Conservation (phyloP, 1,139 yeast genomes). For the Casaregolazyma lundiana region DNA sequence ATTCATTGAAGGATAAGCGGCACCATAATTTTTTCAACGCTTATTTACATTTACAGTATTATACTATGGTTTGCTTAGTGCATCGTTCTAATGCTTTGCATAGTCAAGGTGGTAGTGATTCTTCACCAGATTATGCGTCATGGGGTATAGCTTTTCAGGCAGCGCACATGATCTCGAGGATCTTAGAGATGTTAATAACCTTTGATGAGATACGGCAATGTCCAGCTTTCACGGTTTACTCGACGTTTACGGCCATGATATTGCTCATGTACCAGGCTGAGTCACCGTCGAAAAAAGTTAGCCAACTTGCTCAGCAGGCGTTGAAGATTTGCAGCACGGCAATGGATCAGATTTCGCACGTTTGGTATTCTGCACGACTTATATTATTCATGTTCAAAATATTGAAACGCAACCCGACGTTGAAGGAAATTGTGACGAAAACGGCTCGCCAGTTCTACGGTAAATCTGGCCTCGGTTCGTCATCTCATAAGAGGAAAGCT, state of each 20-base stretch:
- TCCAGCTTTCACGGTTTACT: slow-evolving; percentile 52
- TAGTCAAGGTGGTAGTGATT: slow-evolving; percentile 23
- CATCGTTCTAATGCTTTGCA: slow-evolving; percentile 61
- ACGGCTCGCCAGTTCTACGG: slow-evolving; percentile 22
- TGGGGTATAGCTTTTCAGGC: slow-evolving; percentile 88
- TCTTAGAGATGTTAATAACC: slow-evolving; percentile 54
- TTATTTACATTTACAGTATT: slow-evolving; percentile 65
- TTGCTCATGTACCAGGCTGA: slow-evolving; percentile 74
- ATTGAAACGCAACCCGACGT: slow-evolving; percentile 26
- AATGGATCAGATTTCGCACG: slow-evolving; percentile 48
- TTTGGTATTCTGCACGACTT: slow-evolving; percentile 39
- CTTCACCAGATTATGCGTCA: slow-evolving; percentile 61
- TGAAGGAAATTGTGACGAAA: slow-evolving; percentile 29
- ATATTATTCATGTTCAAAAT: slow-evolving; percentile 32
- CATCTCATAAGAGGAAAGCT: slow-evolving; percentile 1
- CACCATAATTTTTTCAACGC: slow-evolving; percentile 56
- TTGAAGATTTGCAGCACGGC: slow-evolving; percentile 50
- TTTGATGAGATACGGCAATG: slow-evolving; percentile 49
- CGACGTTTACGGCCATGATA: slow-evolving; percentile 62
- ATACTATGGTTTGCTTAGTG: slow-evolving; percentile 63
- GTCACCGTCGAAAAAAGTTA: slow-evolving; percentile 51
- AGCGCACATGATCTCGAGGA: slow-evolving; percentile 71
- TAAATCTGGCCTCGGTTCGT: slow-evolving; percentile 1
- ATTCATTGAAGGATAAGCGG: slow-evolving; percentile 51
- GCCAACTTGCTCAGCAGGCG: slow-evolving; percentile 57